Base-by-base conservation (phyloP, 2,329 filamentous ascomycete genomes). In the Xylariaceae sp. region DNA sequence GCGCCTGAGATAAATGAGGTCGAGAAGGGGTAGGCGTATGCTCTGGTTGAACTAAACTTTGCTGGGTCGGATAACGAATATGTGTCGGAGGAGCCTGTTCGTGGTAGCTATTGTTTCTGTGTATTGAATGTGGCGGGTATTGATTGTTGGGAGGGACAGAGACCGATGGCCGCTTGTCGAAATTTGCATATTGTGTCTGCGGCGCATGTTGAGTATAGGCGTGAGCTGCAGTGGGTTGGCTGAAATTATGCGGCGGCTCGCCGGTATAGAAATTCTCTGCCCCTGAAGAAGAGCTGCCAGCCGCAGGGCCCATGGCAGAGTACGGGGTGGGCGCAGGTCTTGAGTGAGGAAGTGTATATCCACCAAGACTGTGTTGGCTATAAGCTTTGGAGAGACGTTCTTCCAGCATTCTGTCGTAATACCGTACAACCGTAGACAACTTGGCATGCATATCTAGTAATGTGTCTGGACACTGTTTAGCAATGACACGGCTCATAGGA, bases 391-490 rank as follows among this genome's bases (percentile, higher is more conserved):
- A 95, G 30, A 99, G 78, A 40, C 94, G 85, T 60, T 99, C 94
- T 72, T 99, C 94, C 12, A 99, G 80, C 94, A 99, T 97, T 41
- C 91, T 85, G 71, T 99, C 94, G 68, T 99, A 99, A 69, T 97
- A 97, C 35, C 94, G 84, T 4, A 99, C 94, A 30, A 97, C 94
- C 0, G 92, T 96, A 0, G 92, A 94, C 29, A 99, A 77, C 70
- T 99, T 99, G 19, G 91, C 88, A 69, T 99, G 94, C 0, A 99
- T 77, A 70, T 99, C 94, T 29, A 97, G 81, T 7, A 99, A 79
- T 0, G 92, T 94, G 70, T 99, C 91, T 94, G 58, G 4, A 27
- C 8, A 27, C 5, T 6, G 32, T 60, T 79, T 65, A 80, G 72
- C 46, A 51, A 29, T n/a, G 29, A 7, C 4, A 32, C 8, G 7